A percentile compares a stretch with the other conserved stretches of the same genome.
Conservation (phyloP, 2,329 filamentous ascomycete species). For the Aspergillus thermomutatus region DNA sequence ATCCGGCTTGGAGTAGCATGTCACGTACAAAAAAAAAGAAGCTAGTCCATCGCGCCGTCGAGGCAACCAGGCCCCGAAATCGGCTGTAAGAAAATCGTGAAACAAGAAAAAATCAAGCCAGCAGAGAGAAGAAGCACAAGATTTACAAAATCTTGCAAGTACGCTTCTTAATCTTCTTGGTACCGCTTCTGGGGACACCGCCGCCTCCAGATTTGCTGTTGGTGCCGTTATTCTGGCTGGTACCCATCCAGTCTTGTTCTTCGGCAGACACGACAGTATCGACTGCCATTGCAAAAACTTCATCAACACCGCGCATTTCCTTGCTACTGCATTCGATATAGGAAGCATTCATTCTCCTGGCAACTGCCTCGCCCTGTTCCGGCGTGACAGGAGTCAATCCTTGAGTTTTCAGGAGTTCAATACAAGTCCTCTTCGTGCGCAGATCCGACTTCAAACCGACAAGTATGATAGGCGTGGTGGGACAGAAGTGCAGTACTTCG, state of each 20-base stretch:
- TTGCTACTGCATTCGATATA: constrained; percentile 99
- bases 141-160: constrained; percentile 74
- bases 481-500: constrained; percentile 98
- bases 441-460: constrained; percentile 97
- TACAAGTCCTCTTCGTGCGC: constrained; percentile 90
- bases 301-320: constrained; percentile 92
- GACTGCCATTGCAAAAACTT: constrained; percentile 91
- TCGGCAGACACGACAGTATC: constrained; percentile 84
- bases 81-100: constrained; percentile 15
- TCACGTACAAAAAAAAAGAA: constrained; percentile 20
- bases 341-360: constrained; percentile 86
- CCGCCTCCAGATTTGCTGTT: constrained; percentile 32
- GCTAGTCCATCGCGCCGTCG: constrained; percentile 22
- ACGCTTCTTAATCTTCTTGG: constrained; percentile 76
- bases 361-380: constrained; percentile 83
- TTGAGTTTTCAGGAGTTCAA: constrained; percentile 97
- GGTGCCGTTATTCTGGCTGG: constrained; percentile 16
- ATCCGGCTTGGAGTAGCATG: constrained; percentile 5
- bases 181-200: constrained; percentile 23
- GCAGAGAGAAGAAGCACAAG: constrained; percentile 23
- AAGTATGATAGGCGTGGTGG: constrained; percentile 91
- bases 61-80: constrained; percentile 37
- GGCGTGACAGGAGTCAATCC: constrained; percentile 91
- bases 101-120: constrained; percentile 6
- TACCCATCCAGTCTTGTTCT: constrained; percentile 50